Evolutionary conservation across 352 stramenopile species (phyloP), one percentile per base, ranked within the genome.

Genomic region (Globisporangium parvum): DNA sequence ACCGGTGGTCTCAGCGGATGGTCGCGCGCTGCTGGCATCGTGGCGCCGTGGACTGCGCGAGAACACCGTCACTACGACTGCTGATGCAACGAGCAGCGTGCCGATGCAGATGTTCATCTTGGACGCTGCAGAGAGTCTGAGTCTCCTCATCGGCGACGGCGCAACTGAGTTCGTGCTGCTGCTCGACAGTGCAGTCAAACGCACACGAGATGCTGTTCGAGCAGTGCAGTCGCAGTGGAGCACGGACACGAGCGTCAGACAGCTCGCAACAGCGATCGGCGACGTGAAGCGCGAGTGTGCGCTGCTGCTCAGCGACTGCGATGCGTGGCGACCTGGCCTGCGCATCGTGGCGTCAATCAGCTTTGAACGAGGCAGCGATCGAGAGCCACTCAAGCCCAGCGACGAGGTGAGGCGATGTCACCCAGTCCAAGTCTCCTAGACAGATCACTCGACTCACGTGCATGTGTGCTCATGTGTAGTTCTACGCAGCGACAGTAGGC

Each of bases 151-250:
- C 1, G 82, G 80, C 0, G 82, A 93, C 24, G 77, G 74, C 1
- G 67, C 69, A 6, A 82, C 59, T 15, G 65, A 80, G 59, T 85
- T 91, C 49, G 63, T 91, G 42, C 47, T 93, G 37, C 31, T 89
- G 20, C 28, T 93, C 1, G 56, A 81, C 33, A 62, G 69, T 11
- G 52, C 67, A 0, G 24, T 79, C 47, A 59, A 44, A 17, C 28
- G 58, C 15, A 62, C 59, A 14, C 10, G 21, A 23, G 54, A 66
- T 15, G 45, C 41, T 1, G 31, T 64, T 6, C 59, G 47, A 3
- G 44, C 45, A 52, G 28, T 40, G 3, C 37, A 58, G 0, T 26
- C 39, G 26, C 55, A 41, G 24, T 54, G 35, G 21, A 10, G 23
- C 20, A 8, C 28, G 15, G 33, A 24, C 28, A 52, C 21, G 21